Evolutionary conservation across 1,284 basidiomycete species (phyloP).

Genomic region (Trametes hirsuta): DNA sequence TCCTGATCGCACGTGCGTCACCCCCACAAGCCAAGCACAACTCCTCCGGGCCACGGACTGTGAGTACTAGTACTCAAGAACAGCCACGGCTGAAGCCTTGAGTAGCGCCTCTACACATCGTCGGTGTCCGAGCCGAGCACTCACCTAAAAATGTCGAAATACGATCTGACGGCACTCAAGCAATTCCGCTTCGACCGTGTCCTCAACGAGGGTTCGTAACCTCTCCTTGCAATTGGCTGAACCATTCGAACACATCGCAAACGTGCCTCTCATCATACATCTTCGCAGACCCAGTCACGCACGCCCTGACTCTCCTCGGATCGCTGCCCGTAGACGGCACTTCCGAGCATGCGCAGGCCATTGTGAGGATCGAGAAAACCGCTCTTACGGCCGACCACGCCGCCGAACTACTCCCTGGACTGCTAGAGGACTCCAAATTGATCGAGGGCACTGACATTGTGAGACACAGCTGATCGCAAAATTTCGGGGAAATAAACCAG

Average conservation of each 20-base stretch:
- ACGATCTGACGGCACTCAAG: constrained; percentile 29
- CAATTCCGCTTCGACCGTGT: constrained; percentile 55
- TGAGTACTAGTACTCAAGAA: no score
- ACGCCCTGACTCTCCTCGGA: constrained; percentile 50
- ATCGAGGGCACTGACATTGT: constrained; percentile 56
- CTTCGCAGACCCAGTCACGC: constrained; percentile 51
- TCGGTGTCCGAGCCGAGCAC: background rate
- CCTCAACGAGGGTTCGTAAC: constrained; percentile 56
- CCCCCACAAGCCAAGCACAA: no score
- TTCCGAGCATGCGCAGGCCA: constrained; percentile 42
- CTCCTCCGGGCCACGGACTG: no score
- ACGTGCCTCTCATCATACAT: background rate
- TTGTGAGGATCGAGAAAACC: constrained; percentile 65
- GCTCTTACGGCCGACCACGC: constrained; percentile 45
- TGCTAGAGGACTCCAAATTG: constrained; percentile 37
- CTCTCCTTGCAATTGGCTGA: background rate
- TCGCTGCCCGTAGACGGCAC: constrained; percentile 34
- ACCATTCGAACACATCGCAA: background rate
- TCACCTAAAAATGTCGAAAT: background rate
- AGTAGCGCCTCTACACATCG: no score
- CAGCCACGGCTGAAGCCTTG: no score
- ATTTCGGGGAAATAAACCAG: background rate
- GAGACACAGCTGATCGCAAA: background rate
- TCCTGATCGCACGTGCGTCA: constrained; percentile 1
- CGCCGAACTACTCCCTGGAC: constrained; percentile 17